Conservation (phyloP, 1,284 basidiomycete species). For the Ceratobasidium sp. region DNA sequence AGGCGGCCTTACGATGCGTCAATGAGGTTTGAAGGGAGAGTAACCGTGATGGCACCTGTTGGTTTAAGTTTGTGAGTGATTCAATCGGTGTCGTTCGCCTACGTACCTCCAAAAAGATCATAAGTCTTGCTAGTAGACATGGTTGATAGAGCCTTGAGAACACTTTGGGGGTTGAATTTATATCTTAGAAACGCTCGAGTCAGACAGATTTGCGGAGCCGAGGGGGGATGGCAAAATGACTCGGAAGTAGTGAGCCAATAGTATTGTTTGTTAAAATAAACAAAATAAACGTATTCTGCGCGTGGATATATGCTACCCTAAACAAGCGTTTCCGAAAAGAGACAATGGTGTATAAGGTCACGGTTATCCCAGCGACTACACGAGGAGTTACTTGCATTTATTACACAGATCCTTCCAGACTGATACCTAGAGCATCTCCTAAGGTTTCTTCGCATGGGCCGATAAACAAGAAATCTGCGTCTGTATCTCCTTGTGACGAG, state of each 20-base stretch:
- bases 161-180: background rate
- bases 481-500: slow-evolving; percentile 60
- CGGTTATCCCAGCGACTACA: too few relatives aligned
- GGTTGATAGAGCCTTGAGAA: background rate
- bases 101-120: slow-evolving; percentile 49
- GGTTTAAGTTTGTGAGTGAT: slow-evolving; percentile 53
- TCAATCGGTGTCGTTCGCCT: background rate
- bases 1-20: slow-evolving; percentile 84
- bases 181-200: background rate
- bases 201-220: background rate
- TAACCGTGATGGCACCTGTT: slow-evolving; percentile 73
- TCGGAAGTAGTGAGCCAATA: background rate
- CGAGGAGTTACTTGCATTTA: background rate
- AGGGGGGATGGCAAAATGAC: background rate
- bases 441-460: slow-evolving; percentile 64
- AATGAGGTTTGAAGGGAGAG: slow-evolving; percentile 72
- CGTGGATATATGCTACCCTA: background rate
- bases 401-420: background rate
- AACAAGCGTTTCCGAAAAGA: too few relatives aligned
- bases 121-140: slow-evolving; percentile 38
- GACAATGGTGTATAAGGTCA: too few relatives aligned
- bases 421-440: slow-evolving; percentile 51
- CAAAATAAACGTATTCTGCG: background rate
- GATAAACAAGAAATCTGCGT: slow-evolving; percentile 67
- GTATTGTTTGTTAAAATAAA: background rate